A percentile compares a stretch with the other conserved stretches of the same genome.
Conservation (phyloP, 768 basidiomycete species). For the Holtermannia corniformis region DNA sequence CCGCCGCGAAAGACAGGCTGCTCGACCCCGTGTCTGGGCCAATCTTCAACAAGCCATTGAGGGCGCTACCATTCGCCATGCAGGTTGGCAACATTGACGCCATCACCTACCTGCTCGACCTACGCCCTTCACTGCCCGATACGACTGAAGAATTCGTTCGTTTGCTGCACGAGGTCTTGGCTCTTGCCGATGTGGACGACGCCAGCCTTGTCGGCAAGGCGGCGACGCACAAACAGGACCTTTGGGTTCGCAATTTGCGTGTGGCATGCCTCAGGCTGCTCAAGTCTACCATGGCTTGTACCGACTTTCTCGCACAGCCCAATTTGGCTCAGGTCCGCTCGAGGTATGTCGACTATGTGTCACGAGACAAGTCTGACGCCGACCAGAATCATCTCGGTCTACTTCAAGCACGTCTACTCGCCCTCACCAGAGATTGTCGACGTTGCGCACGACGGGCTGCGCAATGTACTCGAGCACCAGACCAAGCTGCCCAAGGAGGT, state of each 20-base stretch:
- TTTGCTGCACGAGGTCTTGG: conserved; percentile 84
- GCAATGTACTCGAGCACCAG: conserved; percentile 79
- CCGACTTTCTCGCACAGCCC: conserved; percentile 74
- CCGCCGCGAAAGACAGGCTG: conserved; percentile 71
- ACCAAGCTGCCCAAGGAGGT: conserved; percentile 88
- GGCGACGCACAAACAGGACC: conserved; percentile 63
- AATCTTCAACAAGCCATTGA: conserved; percentile 91
- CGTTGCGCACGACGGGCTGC: conserved; percentile 85
- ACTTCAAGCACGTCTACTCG: conserved; percentile 97
- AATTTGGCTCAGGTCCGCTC: conserved; percentile 60
- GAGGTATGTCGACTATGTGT: conserved; percentile 52
- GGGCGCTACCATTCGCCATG: conserved; percentile 85
- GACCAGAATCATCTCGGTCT: conserved; percentile 77
- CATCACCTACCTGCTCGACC: conserved; percentile 80
- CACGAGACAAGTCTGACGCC: conserved; percentile 2
- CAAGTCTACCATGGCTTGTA: conserved; percentile 86
- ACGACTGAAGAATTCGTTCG: conserved; percentile 85
- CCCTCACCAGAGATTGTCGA: conserved; percentile 82
- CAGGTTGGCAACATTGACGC: conserved; percentile 98
- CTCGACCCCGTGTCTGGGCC: conserved; percentile 50
- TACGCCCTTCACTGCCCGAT: conserved; percentile 82
- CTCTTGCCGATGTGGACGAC: conserved; percentile 92
- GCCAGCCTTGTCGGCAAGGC: conserved; percentile 63
- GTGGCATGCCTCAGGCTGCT: conserved; percentile 88
- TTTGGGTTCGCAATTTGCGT: conserved; percentile 79